Evolutionary conservation across 495 filamentous ascomycete genomes (phyloP).

Genomic region (Daldinia concentrica): DNA sequence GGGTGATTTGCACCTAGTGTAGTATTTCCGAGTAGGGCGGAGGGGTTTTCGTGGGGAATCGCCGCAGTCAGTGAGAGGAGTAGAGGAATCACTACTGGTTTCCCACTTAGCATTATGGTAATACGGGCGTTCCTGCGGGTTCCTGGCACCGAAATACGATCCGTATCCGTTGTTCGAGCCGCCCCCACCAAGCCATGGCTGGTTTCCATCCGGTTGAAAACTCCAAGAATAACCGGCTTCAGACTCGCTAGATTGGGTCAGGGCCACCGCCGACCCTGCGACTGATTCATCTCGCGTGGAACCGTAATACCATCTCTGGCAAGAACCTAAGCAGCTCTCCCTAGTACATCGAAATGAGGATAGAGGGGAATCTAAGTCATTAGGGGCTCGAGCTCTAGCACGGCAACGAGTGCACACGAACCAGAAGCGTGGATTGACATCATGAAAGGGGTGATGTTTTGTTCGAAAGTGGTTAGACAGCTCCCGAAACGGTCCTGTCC

Average conservation of each 20-base stretch:
- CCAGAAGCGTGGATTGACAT: slow-evolving; percentile 10
- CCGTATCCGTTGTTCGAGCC: slow-evolving; percentile 2
- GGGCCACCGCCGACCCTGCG: slow-evolving; percentile 4
- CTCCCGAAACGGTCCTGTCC: slow-evolving; percentile 34
- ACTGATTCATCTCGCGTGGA: slow-evolving; percentile 29
- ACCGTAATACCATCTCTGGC: slow-evolving; percentile 36
- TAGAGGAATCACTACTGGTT: slow-evolving; percentile 16
- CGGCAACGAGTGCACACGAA: slow-evolving; percentile 32
- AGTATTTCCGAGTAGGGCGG: slow-evolving; percentile 8
- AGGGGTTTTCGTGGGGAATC: neutral
- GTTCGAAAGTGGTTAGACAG: slow-evolving; percentile 34
- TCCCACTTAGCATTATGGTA: slow-evolving; percentile 29
- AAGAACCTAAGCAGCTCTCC: slow-evolving; percentile 16
- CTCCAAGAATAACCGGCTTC: slow-evolving; percentile 31
- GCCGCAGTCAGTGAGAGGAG: neutral
- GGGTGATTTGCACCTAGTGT: neutral
- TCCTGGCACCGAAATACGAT: neutral
- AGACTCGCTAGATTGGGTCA: slow-evolving; percentile 30
- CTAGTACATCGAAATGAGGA: slow-evolving; percentile 11
- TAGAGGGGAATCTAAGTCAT: slow-evolving; percentile 4
- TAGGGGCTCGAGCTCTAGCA: slow-evolving; percentile 5
- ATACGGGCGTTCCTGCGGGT: slow-evolving; percentile 6
- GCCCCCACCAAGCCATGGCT: slow-evolving; percentile 22
- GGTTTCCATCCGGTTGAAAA: slow-evolving; percentile 12
- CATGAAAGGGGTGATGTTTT: slow-evolving; percentile 30